Evolutionary conservation across 805 yeast species (phyloP).

Genomic region (Diddensiella caesifluorescens): DNA sequence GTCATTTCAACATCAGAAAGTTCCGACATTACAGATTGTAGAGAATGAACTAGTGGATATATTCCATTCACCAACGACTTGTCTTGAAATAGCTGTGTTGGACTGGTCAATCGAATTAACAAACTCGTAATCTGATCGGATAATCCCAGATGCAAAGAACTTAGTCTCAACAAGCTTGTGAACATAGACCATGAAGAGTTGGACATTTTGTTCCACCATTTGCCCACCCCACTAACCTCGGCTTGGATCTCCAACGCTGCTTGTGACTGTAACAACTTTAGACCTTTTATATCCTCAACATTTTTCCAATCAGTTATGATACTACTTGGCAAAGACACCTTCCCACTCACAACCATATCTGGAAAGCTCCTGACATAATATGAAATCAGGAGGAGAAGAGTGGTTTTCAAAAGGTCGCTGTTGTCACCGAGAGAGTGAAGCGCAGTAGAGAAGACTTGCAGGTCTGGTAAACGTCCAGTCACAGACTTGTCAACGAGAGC

Average conservation of each 20-base stretch:
- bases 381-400: conserved; percentile 1
- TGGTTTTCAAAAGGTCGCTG: conserved; percentile 1
- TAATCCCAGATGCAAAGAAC: conserved; percentile 32
- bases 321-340: conserved; percentile 7
- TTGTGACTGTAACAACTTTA: conserved; percentile 6
- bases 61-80: conserved; percentile 50
- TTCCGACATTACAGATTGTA: conserved; percentile 22
- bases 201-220: conserved; percentile 69
- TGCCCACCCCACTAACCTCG: conserved; percentile 46
- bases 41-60: conserved; percentile 47
- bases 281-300: conserved; percentile 3
- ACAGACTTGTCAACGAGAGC: conserved; percentile 35
- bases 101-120: conserved; percentile 43
- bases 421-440: not conserved
- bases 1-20: conserved; percentile 10
- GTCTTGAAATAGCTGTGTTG: conserved; percentile 52
- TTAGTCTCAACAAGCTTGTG: conserved; percentile 56
- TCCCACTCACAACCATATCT: conserved; percentile 1
- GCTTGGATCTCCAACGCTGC: conserved; percentile 59
- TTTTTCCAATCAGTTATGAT: conserved; percentile 7
- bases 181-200: conserved; percentile 53
- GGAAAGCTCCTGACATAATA: conserved; percentile 10
- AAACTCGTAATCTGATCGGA: conserved; percentile 45
- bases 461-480: conserved; percentile 33
- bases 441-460: conserved; percentile 18